These are phyloP conservation scores for Spencermartinsiella europaea DNA, from an alignment of 805 yeast genomes.

Conservation along the genomic window DNA sequence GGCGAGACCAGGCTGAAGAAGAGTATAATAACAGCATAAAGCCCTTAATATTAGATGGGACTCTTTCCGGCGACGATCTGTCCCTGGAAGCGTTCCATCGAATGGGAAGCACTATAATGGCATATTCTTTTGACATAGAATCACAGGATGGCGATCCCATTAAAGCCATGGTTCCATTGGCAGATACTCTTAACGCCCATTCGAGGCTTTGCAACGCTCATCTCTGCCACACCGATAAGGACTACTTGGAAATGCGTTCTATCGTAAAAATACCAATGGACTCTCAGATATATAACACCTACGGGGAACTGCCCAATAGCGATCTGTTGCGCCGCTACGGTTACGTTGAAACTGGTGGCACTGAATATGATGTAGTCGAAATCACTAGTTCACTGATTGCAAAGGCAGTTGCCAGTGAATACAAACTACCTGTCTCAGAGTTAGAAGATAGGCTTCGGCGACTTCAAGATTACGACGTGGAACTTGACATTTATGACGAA, in stretches of 20 bases:
- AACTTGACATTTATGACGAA: constrained; percentile 23
- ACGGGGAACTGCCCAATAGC: constrained; percentile 88
- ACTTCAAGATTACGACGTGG: constrained; percentile 17
- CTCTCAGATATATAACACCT: constrained; percentile 79
- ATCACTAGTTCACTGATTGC: constrained; percentile 44
- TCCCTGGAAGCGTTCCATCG: constrained; percentile 58
- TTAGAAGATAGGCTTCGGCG: background rate
- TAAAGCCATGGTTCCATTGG: constrained; percentile 90
- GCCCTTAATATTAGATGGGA: constrained; percentile 33
- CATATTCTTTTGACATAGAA: constrained; percentile 84
- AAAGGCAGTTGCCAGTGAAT: constrained; percentile 21
- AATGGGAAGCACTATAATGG: constrained; percentile 76
- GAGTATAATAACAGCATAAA: constrained; percentile 49
- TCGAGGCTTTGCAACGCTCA: constrained; percentile 72
- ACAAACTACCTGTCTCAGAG: constrained; percentile 1
- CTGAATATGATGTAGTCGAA: constrained; percentile 79
- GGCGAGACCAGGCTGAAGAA: constrained; percentile 58
- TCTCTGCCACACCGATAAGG: constrained; percentile 41
- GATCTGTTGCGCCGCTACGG: constrained; percentile 90
- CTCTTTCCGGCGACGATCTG: constrained; percentile 26
- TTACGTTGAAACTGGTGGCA: constrained; percentile 70
- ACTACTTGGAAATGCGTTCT: constrained; percentile 65
- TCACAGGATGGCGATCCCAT: constrained; percentile 33
- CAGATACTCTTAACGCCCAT: constrained; percentile 87
- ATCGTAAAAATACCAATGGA: constrained; percentile 54